Conservation (phyloP, 768 basidiomycete genomes). For the Strobilomyces echinocephalus region DNA sequence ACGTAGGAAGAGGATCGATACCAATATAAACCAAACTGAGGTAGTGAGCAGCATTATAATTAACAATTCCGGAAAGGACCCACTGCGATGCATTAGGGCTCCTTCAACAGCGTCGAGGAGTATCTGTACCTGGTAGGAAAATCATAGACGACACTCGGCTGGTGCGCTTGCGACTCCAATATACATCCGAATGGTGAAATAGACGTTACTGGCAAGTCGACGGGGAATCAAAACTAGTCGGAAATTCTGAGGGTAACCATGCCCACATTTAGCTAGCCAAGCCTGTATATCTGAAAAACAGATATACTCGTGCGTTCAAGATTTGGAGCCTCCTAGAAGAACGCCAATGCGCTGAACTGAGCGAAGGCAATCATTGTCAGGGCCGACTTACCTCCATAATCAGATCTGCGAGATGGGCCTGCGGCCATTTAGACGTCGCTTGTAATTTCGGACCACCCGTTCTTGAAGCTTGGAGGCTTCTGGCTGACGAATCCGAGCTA, state of each 20-base stretch:
- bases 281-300: slow-evolving; percentile 17
- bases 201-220: slow-evolving; percentile 18
- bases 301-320: slow-evolving; percentile 8
- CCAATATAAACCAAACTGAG: slow-evolving; percentile 15
- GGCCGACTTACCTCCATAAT: slow-evolving; percentile 18
- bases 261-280: slow-evolving; percentile 18
- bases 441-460: too few species aligned
- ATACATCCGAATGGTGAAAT: slow-evolving; percentile 15
- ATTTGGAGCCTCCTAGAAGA: slow-evolving; percentile 5
- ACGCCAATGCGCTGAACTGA: background rate
- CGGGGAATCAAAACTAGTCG: background rate
- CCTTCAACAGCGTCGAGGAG: slow-evolving; percentile 11
- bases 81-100: slow-evolving; percentile 19
- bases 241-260: background rate
- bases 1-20: slow-evolving; percentile 12
- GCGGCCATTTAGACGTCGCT: too few species aligned
- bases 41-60: background rate
- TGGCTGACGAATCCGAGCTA: too few species aligned
- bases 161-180: slow-evolving; percentile 5
- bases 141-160: slow-evolving; percentile 15
- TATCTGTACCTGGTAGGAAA: slow-evolving; percentile 16
- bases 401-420: too few species aligned
- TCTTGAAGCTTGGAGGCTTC: too few species aligned
- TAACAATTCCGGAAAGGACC: background rate
- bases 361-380: background rate